Conservation (phyloP, 1,139 yeast genomes). For the Kazachstania sp. region DNA sequence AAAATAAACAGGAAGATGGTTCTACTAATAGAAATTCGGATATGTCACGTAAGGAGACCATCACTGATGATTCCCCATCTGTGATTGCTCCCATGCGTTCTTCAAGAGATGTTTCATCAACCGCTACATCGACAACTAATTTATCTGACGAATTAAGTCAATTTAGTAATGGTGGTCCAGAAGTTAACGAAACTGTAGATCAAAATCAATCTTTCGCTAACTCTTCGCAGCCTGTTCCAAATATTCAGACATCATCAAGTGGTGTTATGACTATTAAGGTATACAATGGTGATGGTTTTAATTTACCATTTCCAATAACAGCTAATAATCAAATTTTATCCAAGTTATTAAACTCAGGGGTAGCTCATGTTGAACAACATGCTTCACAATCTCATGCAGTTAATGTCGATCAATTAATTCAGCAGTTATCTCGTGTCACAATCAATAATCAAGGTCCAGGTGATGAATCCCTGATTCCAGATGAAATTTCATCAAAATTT, state of each 20-base stretch:
- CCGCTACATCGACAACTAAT: constrained; percentile 15
- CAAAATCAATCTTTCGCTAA: not conserved
- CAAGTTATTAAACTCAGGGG: constrained; percentile 25
- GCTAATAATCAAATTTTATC: constrained; percentile 24
- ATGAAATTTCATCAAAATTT: constrained; percentile 32
- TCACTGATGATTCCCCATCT: constrained; percentile 8
- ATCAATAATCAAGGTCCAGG: constrained; percentile 23
- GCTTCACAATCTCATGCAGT: constrained; percentile 3
- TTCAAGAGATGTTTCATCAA: constrained; percentile 22
- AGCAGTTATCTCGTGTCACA: constrained; percentile 24
- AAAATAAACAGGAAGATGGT: constrained; percentile 5
- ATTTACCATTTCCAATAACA: constrained; percentile 26
- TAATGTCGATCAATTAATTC: constrained; percentile 21
- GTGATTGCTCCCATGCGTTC: constrained; percentile 17
- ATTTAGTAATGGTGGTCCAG: not conserved
- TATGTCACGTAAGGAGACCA: constrained; percentile 10
- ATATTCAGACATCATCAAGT: constrained; percentile 10
- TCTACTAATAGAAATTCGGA: not conserved
- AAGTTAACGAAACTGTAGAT: not conserved
- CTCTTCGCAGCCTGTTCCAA: constrained; percentile 2
- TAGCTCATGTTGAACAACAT: constrained; percentile 14
- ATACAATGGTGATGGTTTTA: constrained; percentile 27
- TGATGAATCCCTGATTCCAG: constrained; percentile 24
- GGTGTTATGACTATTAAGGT: constrained; percentile 29
- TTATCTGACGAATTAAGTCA: not conserved